A percentile compares a stretch with the other conserved stretches of the same genome.
phyloP scores from a whole-genome alignment of 495 filamentous ascomycete genomes.

The Xylaria curta region DNA sequence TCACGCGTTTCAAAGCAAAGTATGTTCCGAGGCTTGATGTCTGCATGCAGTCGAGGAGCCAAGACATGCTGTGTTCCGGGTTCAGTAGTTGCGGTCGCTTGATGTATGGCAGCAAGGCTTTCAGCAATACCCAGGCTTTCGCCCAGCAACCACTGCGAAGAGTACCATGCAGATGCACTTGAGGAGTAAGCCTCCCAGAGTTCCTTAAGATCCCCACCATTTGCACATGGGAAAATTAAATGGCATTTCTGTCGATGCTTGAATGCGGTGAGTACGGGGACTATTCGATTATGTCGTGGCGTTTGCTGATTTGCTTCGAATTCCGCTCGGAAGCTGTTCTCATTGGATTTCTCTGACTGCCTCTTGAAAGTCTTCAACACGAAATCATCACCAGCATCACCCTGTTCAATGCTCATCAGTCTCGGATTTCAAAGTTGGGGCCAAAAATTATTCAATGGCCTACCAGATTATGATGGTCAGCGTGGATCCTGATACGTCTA shows the following conservation, averaged over 20 bases:
- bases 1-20: conserved; percentile 31
- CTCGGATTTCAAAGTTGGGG: neutral
- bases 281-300: conserved; percentile 17
- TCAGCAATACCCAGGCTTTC: conserved; percentile 6
- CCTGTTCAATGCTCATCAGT: neutral
- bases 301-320: conserved; percentile 15
- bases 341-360: no score
- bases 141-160: conserved; percentile 8
- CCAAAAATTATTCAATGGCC: neutral
- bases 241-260: neutral
- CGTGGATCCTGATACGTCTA: neutral
- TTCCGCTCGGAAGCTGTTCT: conserved; percentile 1
- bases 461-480: neutral
- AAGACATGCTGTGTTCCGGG: neutral
- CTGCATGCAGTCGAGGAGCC: conserved; percentile 31
- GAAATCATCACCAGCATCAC: neutral
- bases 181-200: conserved; percentile 7
- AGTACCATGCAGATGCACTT: neutral
- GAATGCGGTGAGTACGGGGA: conserved; percentile 20
- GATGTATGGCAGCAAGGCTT: conserved; percentile 8
- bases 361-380: conserved; percentile 14
- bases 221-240: conserved; percentile 24
- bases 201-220: conserved; percentile 11
- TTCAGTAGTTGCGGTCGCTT: neutral
- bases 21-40: conserved; percentile 41